Evolutionary conservation across 805 yeast species (phyloP), one percentile per base, ranked within the genome.

Genomic region (Ogataea neopini): DNA sequence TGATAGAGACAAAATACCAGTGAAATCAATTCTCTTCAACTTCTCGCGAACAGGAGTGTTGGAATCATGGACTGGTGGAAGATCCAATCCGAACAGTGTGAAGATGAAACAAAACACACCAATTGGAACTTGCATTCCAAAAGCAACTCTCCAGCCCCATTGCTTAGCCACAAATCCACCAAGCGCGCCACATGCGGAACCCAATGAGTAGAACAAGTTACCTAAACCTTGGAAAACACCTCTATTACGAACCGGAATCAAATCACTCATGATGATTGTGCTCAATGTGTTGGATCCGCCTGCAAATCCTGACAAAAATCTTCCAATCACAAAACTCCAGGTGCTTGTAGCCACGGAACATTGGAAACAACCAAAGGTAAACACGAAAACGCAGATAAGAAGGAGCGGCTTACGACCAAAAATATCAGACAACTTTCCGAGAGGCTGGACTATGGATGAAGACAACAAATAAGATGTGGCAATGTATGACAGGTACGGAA

Each of bases 181-280:
- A 29, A 79, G 62, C 2, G 81, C 63, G 1, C 92, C 92, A 37
- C 76, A 66, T 0, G 86, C 82, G 3, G 89, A 84, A 2, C 97
- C 97, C 23, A 84, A 59, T 3, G 94, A 94, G 61, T 76, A 91
- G 42, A 81, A 83, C 15, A 88, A 73, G 62, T 90, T 90, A 30
- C 88, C 90, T 40, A 88, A 58, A 0, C 97, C 97, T 64, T 91
- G 97, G 66, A 78, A 88, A 40, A 88, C 68, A 2, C 96, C 96
- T 45, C 97, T 74, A 28, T 84, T 80, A 48, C 95, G 74, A 56
- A 90, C 73, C 3, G 96, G 88, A 20, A 91, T 83, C 44, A 88
- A 72, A 63, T 90, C 97, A 44, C 88, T 80, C 65, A 86, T 78
- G 10, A 88, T 77, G 47, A 90, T 86, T 11, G 96, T 85, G 35